Evolutionary conservation across 2,329 filamentous ascomycete genomes (phyloP), one percentile per base, ranked within the genome.

Genomic region (Epichloe glyceriae): DNA sequence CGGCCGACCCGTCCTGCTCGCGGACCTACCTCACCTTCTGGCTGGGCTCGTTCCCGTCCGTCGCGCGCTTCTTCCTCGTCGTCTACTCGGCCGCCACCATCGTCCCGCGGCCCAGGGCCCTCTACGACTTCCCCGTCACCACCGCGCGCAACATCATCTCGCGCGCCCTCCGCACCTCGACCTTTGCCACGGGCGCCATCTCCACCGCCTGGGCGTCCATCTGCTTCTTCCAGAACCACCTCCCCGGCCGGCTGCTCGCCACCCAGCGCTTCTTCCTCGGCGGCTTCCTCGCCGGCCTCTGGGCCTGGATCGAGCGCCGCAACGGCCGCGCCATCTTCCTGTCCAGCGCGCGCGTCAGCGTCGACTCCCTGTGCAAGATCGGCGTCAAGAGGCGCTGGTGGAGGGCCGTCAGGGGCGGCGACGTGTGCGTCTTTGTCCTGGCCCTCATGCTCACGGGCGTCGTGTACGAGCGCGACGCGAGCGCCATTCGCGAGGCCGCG

Each of bases 351-450:
- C 77, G 90, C 2, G 71, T 83, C n/a, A 88, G 85, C 53, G 73
- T 95, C 33, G 86, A 95, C 64, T 87, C 81, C 38, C 67, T 89
- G 44, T 97, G 89, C 88, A 95, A 95, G 72, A 88, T 95, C 0
- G 89, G 90, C n/a, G 80, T 86, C 50, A 97, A 97, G 80, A 74
- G 84, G 35, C 79, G 88, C 1, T 88, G 88, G 81, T 95, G 91
- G 88, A 81, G 78, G 56, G 87, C 87, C 11, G 76, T 93, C 64
- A 80, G 77, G 60, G 86, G 87, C 38, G 89, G 89, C 0, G 91
- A 97, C 67, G 80, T 96, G 5, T 79, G 85, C 70, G 71, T 97
- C 3, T 90, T 97, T 61, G 85, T 91, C 15, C 67, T 81, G 17
- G 86, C 88, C 46, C 73, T 95, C 68, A 86, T 87, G 59, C 67